Base-by-base conservation (phyloP, 1,284 basidiomycete genomes). In the Irpex rosettiformis region DNA sequence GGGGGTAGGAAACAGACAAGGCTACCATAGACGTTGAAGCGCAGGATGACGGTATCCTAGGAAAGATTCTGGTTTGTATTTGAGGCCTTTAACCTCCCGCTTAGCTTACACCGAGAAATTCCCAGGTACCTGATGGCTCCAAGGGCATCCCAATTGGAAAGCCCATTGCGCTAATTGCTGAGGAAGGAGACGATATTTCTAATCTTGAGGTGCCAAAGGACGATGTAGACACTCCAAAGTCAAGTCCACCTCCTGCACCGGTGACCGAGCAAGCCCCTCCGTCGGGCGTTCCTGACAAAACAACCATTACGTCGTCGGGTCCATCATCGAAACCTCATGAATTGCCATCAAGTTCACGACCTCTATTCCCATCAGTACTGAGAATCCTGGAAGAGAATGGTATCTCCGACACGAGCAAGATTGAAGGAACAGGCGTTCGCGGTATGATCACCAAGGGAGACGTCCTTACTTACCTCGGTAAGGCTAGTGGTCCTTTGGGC, bases 11-110 rank as follows among this genome's bases (percentile, higher is more conserved):
- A 83, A 98, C 96, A 40, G 96, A 98, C 83, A 98, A 98, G 78
- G 96, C 96, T 11, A 97, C 95, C 1, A 98, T 99, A 69, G 96
- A 99, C 69, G 96, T 99, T n/a, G 96, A 99, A 76, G 95, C 96
- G 4, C 94, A 94, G 73, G 96, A 98, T 45, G 96, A 98, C 66
- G 96, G 96, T 64, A 75, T 98, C 13, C 74, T 99, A 70, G 96
- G 91, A 48, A 98, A 95, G 79, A 97, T 98, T 64, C 62, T 98
- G 63, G 93, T 94, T 65, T 61, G 85, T 73, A 3, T 22, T n/a
- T 18, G 21, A 25, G 18, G 28, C 30, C 8, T 42, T 57, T 29
- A 30, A 6, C 18, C 27, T n/a, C 57, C 54, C 27, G 40, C 27
- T 27, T 54, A 22, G n/a, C 24, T 52, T n/a, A 42, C 28, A 48